Evolutionary conservation across 2,329 filamentous ascomycete genomes (phyloP), one percentile per base, ranked within the genome.

Genomic region (Chaetomiaceae sp.): DNA sequence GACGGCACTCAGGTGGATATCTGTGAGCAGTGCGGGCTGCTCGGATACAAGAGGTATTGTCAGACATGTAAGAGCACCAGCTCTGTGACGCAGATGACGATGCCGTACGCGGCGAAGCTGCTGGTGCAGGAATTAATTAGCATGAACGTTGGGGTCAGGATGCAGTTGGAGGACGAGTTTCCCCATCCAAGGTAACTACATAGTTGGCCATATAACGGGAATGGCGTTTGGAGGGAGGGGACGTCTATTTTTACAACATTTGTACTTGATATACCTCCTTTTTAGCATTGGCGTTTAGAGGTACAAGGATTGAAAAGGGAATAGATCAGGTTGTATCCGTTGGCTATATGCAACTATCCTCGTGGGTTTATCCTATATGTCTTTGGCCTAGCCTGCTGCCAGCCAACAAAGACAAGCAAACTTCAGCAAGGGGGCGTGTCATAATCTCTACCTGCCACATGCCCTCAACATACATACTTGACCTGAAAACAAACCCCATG

Each of bases 71-170:
- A 89, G 74, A 90, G 84, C 62, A 91, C 88, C 34, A 81, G 87
- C 53, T 84, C 87, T 27, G 89, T 99, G 23, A 86, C 90, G 14
- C 86, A 87, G 70, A 96, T 99, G 87, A 92, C 86, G 30, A 95
- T 99, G 80, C 94, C 94, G 30, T 99, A 99, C 71, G 94, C 94
- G 16, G 94, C 94, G 1, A 97, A 99, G 78, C 73, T 99, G 66
- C 75, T 99, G 51, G 89, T 97, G 44, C 94, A 99, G 75, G 94
- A 99, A 73, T 72, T 99, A 65, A 86, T 95, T 66, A 95, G 90
- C 69, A 99, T 99, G 94, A 99, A 99, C 69, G 90, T 99, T n/a
- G 88, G 91, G 57, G 92, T 95, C 55, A 80, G 88, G 53, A 75
- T 99, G 72, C 89, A 92, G 75, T 73, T 99, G 60, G 90, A 90